These are phyloP conservation scores for Boletellus sp. DNA, from an alignment of 768 basidiomycete species.

Conservation along the genomic window DNA sequence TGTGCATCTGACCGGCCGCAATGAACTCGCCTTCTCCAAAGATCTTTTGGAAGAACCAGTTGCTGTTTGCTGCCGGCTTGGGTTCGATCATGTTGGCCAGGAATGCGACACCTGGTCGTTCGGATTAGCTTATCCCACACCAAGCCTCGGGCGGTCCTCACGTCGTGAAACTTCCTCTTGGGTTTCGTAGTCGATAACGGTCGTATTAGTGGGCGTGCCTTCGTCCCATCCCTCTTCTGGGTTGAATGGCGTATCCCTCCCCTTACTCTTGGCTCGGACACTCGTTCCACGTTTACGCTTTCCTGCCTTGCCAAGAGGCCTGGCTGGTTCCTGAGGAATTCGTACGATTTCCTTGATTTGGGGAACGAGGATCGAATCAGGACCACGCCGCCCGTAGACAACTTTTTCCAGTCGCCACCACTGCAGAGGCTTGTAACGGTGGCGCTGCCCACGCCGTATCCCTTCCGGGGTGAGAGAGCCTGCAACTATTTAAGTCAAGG, in stretches of 20 bases:
- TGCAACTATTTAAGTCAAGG: constrained; percentile 13
- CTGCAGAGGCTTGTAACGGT: constrained; percentile 70
- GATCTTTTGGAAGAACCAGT: constrained; percentile 87
- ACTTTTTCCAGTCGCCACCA: constrained; percentile 93
- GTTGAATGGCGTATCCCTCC: constrained; percentile 31
- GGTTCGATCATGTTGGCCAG: constrained; percentile 67
- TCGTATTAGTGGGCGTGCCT: constrained; percentile 59
- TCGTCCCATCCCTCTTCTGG: constrained; percentile 87
- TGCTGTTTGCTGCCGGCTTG: constrained; percentile 52
- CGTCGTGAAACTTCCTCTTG: constrained; percentile 64
- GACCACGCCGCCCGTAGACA: constrained; percentile 67
- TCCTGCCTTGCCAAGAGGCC: constrained; percentile 43
- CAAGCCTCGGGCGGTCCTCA: constrained; percentile 40
- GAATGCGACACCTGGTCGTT: constrained; percentile 69
- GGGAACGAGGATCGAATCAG: constrained; percentile 51
- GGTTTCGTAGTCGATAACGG: constrained; percentile 64
- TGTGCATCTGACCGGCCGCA: constrained; percentile 82
- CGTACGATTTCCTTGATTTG: constrained; percentile 64
- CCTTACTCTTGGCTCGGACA: constrained; percentile 36
- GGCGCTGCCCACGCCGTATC: constrained; percentile 67
- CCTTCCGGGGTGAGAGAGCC: constrained; percentile 37
- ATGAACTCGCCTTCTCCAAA: constrained; percentile 90
- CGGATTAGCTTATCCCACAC: not conserved
- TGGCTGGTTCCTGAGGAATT: constrained; percentile 47
- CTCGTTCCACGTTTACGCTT: constrained; percentile 33